A percentile compares a stretch with the other conserved stretches of the same genome.
phyloP scores from a whole-genome alignment of 176 grass and related monocot species.

The Avena eriantha region DNA sequence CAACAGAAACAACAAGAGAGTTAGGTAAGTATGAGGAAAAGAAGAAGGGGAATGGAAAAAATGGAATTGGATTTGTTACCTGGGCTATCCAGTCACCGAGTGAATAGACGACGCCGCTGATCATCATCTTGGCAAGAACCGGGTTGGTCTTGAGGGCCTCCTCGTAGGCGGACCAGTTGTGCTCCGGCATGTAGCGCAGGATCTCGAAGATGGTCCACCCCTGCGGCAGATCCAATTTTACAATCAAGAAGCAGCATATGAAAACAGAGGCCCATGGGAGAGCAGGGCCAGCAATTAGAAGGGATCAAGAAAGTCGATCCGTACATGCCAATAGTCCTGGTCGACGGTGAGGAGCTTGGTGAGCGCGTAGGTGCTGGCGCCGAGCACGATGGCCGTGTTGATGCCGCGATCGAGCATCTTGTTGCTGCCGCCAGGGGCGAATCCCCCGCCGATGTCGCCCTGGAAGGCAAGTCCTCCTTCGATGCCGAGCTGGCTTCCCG shows the following conservation, averaged over 20 bases:
- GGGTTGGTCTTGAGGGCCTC: conserved; percentile 91
- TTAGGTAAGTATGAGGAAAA: neutral
- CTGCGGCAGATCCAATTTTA: conserved; percentile 32
- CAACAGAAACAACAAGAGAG: neutral
- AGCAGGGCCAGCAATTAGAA: neutral
- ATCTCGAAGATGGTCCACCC: conserved; percentile 97
- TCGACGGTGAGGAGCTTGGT: conserved; percentile 95
- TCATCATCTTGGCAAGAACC: conserved; percentile 99
- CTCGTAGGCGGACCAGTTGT: conserved; percentile 97
- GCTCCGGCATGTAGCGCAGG: conserved; percentile 84
- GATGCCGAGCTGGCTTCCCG: conserved; percentile 46
- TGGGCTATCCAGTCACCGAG: conserved; percentile 97
- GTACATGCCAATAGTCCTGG: conserved; percentile 96
- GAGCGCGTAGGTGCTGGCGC: conserved; percentile 85
- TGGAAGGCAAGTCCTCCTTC: conserved; percentile 53
- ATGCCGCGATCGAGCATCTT: conserved; percentile 70
- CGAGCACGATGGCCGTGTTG: conserved; percentile 91
- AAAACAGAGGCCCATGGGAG: neutral
- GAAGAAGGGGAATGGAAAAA: neutral
- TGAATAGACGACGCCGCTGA: conserved; percentile 94
- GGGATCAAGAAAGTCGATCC: neutral
- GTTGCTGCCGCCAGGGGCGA: conserved; percentile 28
- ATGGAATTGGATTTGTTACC: conserved; percentile 39
- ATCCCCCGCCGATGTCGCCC: conserved; percentile 42
- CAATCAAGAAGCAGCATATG: neutral